Conservation (phyloP, 2,329 filamentous ascomycete species). For the Tolypocladium album region DNA sequence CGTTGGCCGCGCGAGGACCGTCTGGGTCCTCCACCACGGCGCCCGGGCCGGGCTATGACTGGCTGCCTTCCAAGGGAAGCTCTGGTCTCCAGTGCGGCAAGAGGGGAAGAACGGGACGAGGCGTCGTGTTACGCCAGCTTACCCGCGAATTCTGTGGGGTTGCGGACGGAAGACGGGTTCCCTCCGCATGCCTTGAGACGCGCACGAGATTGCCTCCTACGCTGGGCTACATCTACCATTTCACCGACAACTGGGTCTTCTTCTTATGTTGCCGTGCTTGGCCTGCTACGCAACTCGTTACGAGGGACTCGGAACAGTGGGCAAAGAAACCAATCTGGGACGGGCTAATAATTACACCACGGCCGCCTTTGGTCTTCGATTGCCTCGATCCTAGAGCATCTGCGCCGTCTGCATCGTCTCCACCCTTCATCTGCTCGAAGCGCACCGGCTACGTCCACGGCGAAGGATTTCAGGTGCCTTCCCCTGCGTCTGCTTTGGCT, state of each 20-base stretch:
- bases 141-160: background rate
- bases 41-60: conserved; percentile 6
- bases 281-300: background rate
- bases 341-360: background rate
- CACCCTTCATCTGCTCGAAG: background rate
- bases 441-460: background rate
- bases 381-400: background rate
- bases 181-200: background rate
- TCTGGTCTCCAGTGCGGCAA: background rate
- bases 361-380: background rate
- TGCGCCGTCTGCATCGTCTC: background rate
- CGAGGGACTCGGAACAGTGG: background rate
- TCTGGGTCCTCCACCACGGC: conserved; percentile 11
- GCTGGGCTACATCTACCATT: background rate
- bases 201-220: too few species aligned
- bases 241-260: background rate
- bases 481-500: background rate
- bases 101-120: background rate
- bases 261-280: background rate
- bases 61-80: conserved; percentile 2
- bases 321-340: background rate
- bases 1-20: conserved; percentile 10
- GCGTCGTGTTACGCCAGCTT: background rate
- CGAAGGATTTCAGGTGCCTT: background rate
- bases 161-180: background rate